phyloP scores from a whole-genome alignment of 1,284 basidiomycete genomes.

The Boletus holoroseus region DNA sequence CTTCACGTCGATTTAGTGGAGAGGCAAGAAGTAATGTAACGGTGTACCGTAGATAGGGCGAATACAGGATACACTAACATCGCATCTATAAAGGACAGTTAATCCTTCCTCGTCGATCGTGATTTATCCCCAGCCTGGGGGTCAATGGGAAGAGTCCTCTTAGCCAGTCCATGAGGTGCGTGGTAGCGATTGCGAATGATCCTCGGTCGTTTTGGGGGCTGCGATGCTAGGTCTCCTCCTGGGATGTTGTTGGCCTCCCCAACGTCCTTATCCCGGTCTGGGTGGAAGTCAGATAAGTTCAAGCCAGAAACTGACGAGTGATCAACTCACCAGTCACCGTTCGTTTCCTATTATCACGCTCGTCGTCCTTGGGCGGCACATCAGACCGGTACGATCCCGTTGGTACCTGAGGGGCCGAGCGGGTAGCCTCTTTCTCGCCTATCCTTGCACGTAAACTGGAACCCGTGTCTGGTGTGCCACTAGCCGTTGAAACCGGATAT shows the following conservation, averaged over 20 bases:
- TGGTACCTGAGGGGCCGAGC: conserved; percentile 37
- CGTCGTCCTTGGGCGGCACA: conserved; percentile 46
- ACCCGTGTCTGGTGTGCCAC: conserved; percentile 21
- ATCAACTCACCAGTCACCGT: conserved; percentile 55
- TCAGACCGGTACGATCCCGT: conserved; percentile 41
- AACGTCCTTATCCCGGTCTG: conserved; percentile 37
- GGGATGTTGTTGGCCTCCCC: conserved; percentile 21
- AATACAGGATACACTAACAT: conserved; percentile 12
- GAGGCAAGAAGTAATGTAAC: conserved; percentile 22
- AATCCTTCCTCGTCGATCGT: conserved; percentile 48
- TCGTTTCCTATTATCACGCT: conserved; percentile 63
- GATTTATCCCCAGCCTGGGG: conserved; percentile 52
- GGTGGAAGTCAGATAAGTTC: not conserved
- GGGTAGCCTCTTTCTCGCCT: conserved; percentile 50
- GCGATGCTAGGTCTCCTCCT: conserved; percentile 23
- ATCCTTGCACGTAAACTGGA: conserved; percentile 62
- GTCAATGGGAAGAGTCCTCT: conserved; percentile 57
- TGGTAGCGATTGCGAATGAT: conserved; percentile 44
- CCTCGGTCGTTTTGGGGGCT: conserved; percentile 43
- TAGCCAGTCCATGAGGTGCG: conserved; percentile 42
- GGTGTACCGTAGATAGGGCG: conserved; percentile 13
- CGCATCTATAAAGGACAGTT: conserved; percentile 11
- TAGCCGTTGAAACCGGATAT: conserved; percentile 22
- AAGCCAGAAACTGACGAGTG: not conserved
- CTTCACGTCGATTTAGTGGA: conserved; percentile 13